Percentiles rank a stretch among this genome's conserved stretches.
phyloP scores from a whole-genome alignment of 768 basidiomycete species.

The Daedaleopsis sinensis region DNA sequence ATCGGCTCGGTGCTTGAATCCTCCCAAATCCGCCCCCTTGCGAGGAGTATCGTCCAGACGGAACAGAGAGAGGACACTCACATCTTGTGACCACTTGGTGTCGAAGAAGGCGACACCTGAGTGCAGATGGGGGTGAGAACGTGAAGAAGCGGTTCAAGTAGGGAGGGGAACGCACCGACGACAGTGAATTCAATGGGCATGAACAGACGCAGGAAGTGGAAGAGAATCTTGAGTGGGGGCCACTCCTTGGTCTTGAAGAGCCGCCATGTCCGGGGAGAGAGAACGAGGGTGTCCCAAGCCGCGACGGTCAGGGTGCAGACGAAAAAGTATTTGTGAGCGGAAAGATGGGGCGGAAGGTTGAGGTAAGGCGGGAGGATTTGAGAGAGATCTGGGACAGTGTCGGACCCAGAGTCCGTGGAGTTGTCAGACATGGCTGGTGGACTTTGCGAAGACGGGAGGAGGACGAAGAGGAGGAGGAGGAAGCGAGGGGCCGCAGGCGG shows the following conservation, averaged over 20 bases:
- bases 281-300: conserved; percentile 87
- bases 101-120: conserved; percentile 85
- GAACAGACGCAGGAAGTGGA: conserved; percentile 72
- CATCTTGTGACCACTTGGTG: conserved; percentile 61
- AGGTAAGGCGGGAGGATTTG: conserved; percentile 62
- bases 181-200: conserved; percentile 81
- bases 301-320: conserved; percentile 90
- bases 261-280: conserved; percentile 78
- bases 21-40: not conserved
- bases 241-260: conserved; percentile 64
- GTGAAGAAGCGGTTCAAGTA: conserved; percentile 3
- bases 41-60: not conserved
- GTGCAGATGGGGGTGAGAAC: conserved; percentile 6
- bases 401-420: conserved; percentile 18
- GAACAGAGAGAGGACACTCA: conserved; percentile 33
- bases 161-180: conserved; percentile 51
- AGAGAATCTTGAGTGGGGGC: conserved; percentile 78
- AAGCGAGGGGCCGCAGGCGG: conserved; percentile 2
- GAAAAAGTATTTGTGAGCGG: conserved; percentile 87
- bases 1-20: not conserved
- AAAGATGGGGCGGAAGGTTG: conserved; percentile 74
- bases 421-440: conserved; percentile 20
- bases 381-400: conserved; percentile 16
- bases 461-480: conserved; percentile 10
- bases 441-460: conserved; percentile 10